Percentiles rank a stretch among this genome's conserved stretches.
These are phyloP conservation scores for Pseudopyrenochaeta lycopersici DNA, from an alignment of 2,329 filamentous ascomycete species.

Conservation along the genomic window DNA sequence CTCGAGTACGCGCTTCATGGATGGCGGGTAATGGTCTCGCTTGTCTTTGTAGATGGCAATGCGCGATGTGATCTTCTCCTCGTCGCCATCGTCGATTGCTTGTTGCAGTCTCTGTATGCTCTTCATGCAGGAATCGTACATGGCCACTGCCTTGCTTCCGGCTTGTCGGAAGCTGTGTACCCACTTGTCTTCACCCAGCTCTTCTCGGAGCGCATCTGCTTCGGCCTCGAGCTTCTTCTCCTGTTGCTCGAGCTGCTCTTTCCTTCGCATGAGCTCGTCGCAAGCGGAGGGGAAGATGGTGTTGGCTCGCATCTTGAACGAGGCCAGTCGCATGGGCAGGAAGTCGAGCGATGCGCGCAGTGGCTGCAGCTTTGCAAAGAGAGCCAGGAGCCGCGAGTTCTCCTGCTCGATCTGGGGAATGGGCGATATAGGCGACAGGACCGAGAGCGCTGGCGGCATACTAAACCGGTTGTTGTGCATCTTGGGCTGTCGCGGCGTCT, in stretches of 20 bases:
- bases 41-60: constrained; percentile 95
- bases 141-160: constrained; percentile 89
- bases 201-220: constrained; percentile 86
- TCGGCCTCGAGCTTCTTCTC: constrained; percentile 91
- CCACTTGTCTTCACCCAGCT: constrained; percentile 95
- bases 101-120: constrained; percentile 85
- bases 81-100: constrained; percentile 76
- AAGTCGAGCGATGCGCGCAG: constrained; percentile 93
- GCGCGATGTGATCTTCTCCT: constrained; percentile 69
- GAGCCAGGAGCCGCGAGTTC: constrained; percentile 84
- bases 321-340: constrained; percentile 89
- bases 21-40: constrained; percentile 90
- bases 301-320: constrained; percentile 82
- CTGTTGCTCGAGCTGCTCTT: constrained; percentile 77
- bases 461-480: constrained; percentile 72
- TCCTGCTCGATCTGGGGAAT: constrained; percentile 71
- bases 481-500: constrained; percentile 70
- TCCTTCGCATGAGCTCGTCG: constrained; percentile 82
- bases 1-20: constrained; percentile 87
- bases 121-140: constrained; percentile 93
- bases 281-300: constrained; percentile 88
- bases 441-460: constrained; percentile 66
- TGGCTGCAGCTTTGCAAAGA: constrained; percentile 96
- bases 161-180: constrained; percentile 94
- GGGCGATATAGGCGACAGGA: constrained; percentile 68